These are phyloP conservation scores for Penicillium sp. DNA, from an alignment of 2,329 filamentous ascomycete genomes.

Conservation along the genomic window DNA sequence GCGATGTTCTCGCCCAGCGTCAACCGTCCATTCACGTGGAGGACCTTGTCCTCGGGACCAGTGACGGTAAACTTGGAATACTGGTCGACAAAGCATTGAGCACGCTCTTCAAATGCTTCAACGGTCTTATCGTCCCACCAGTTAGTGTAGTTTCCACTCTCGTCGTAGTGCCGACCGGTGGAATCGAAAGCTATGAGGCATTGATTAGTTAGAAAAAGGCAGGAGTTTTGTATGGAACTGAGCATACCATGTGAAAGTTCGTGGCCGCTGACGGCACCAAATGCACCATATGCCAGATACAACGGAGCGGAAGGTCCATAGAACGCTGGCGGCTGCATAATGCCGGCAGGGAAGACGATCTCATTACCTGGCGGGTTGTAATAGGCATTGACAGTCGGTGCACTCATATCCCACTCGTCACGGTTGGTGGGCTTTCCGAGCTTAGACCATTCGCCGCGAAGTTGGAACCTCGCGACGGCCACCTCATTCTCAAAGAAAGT, in stretches of 20 bases:
- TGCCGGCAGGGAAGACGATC: constrained; percentile 67
- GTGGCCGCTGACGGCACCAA: constrained; percentile 66
- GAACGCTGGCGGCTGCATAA: constrained; percentile 68
- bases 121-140: constrained; percentile 66
- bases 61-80: constrained; percentile 61
- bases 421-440: constrained; percentile 61
- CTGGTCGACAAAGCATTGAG: constrained; percentile 67
- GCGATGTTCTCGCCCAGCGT: constrained; percentile 71
- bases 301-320: constrained; percentile 58
- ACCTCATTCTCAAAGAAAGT: constrained; percentile 60
- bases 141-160: constrained; percentile 62
- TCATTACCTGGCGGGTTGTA: constrained; percentile 65
- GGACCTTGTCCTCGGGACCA: constrained; percentile 54
- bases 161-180: constrained; percentile 62
- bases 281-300: constrained; percentile 67
- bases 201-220: constrained; percentile 2
- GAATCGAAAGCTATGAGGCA: constrained; percentile 59
- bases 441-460: constrained; percentile 54
- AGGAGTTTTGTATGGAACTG: background rate
- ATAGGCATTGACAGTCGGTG: constrained; percentile 64
- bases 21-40: constrained; percentile 62
- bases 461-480: constrained; percentile 49
- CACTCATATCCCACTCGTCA: constrained; percentile 60
- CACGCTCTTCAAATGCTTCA: constrained; percentile 56
- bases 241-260: constrained; percentile 60